Base-by-base conservation (phyloP, 2,329 filamentous ascomycete genomes). In the Teratosphaeria zuluensis region DNA sequence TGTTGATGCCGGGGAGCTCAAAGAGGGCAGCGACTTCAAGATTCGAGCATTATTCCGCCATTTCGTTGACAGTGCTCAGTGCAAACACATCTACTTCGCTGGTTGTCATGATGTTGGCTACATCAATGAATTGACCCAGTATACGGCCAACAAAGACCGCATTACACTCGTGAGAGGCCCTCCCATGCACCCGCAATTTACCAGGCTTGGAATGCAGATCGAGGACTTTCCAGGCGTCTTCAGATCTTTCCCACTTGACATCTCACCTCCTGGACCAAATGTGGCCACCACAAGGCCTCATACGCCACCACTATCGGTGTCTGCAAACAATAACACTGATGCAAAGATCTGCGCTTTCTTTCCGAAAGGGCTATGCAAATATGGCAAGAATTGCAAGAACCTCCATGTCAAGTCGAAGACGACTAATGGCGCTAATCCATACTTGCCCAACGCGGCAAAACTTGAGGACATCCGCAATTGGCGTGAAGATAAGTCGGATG, bases 61-160 rank as follows among this genome's bases (percentile, higher is more conserved):
- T 1, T 84, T 83, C 61, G 78, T 76, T 35, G 79, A 84, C 53
- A 83, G 82, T 63, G 72, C 76, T 3, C 81, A 85, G 65, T 87
- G 84, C 73, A 83, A 81, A 63, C 84, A 85, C 66, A 83, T 87
- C 38, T 82, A 81, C 65, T 82, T 85, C 59, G 84, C 82, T 4
- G 83, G 79, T 46, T 86, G 84, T 64, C 83, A 86, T 63, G 81
- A 86, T 63, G 75, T 75, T 28, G 79, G 80, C 55, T 85, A 86
- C 66, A 71, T 84, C 53, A 78, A 80, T 7, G 76, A 84, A 54
- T 72, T 87, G 30, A 79, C 76, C 4, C 79, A 80, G 7, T 80
- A 81, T 64, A 73, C 72, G 51, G 78, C 77, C 51, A 75, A 77
- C 59, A 69, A 71, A 7, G 75, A 81, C 28, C 62, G 67, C 1